Base-by-base conservation (phyloP, 352 stramenopile genomes). In the Globisporangium mamillatum region DNA sequence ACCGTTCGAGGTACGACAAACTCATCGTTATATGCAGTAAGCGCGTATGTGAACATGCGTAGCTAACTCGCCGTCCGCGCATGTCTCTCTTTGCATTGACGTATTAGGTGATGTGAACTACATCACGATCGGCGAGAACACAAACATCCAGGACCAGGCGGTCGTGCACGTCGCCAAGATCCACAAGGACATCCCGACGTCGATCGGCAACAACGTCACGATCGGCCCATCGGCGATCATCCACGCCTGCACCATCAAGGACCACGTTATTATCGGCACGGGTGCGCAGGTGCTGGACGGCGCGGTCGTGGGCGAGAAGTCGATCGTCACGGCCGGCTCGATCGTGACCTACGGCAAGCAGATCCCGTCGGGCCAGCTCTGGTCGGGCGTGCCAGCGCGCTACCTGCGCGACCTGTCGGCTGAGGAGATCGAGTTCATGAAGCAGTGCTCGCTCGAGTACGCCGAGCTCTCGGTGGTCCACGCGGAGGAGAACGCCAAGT, bases 91-190 rank as follows among this genome's bases (percentile, higher is more conserved):
- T 41, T 54, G 8, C 27, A 14, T 46, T 27, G 27, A 10, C 18
- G n/a, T 6, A 32, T 32, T 46, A 86, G 84, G 89, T 54, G 93
- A 98, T 75, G 86, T 98, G 63, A 97, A 97, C 79, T 70, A 88
- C 76, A 96, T 98, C 64, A 93, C 81, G 7, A 98, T 99, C 76
- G 97, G 96, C 44, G 85, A 95, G 48, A 92, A 97, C 81, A 96
- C 90, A 75, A 96, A 92, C 76, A 95, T 98, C 63, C 90, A 96
- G 71, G 94, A 98, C 76, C 85, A 95, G 73, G 93, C 89, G 4
- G 87, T 98, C n/a, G 80, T 98, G 59, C 92, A 98, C 72, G 93
- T 97, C 72, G 88, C 94, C 68, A 98, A 98, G 78, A 95, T 98
- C 72, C 84, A 91, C 71, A 83, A 92, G 64, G 87, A 98, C 72